Evolutionary conservation across 176 grass and related monocot species (phyloP).

Genomic region (Ensete glaucum): DNA sequence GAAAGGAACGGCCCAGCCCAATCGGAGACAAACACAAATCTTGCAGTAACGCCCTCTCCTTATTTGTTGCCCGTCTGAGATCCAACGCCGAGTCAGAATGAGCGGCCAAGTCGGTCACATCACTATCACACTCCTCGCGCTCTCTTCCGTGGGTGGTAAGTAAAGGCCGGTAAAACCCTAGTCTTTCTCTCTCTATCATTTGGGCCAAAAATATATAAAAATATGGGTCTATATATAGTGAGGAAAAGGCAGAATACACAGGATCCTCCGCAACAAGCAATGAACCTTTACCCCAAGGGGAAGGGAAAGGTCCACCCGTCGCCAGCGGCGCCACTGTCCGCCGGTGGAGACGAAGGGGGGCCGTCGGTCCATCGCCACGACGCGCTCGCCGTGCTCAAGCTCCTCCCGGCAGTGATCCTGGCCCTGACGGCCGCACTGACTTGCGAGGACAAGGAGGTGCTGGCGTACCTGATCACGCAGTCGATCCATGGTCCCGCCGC

Average conservation of each 20-base stretch:
- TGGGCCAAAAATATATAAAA: too few relatives aligned
- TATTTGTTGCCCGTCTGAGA: too few relatives aligned
- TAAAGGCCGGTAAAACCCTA: too few relatives aligned
- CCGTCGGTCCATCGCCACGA: background rate
- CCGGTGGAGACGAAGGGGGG: background rate
- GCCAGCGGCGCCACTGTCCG: background rate
- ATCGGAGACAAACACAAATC: too few relatives aligned
- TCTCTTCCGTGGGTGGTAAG: too few relatives aligned
- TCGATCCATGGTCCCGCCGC: constrained; percentile 12
- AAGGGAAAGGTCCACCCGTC: constrained; percentile 51
- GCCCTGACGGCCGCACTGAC: constrained; percentile 28
- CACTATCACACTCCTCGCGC: background rate
- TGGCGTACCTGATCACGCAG: constrained; percentile 45
- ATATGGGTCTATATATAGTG: too few relatives aligned
- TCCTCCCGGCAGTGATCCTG: constrained; percentile 41
- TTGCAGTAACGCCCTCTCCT: too few relatives aligned
- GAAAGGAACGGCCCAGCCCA: too few relatives aligned
- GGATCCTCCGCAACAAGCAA: constrained; percentile 6
- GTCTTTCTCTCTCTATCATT: too few relatives aligned
- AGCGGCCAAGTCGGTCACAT: too few relatives aligned
- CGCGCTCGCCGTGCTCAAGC: constrained; percentile 25
- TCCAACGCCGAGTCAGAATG: too few relatives aligned
- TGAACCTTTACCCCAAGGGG: constrained; percentile 31
- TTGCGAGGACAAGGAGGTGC: constrained; percentile 43
- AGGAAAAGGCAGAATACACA: background rate